phyloP scores from a whole-genome alignment of 2,329 filamentous ascomycete genomes.

The Pezicula neosporulosa region DNA sequence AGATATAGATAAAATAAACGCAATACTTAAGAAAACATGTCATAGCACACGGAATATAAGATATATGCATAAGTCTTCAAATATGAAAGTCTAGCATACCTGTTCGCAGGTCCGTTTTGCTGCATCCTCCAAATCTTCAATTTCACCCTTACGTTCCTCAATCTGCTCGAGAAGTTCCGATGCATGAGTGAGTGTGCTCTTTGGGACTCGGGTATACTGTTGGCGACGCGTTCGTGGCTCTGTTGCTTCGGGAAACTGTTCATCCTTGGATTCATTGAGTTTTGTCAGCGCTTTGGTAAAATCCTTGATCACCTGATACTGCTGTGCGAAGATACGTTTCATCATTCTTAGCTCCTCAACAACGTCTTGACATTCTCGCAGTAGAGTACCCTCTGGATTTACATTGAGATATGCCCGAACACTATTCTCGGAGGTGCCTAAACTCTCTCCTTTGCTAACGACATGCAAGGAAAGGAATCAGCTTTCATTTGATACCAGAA shows the following conservation, averaged over 20 bases:
- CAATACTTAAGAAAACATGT: too few species aligned
- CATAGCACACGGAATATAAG: too few species aligned
- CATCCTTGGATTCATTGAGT: conserved; percentile 24
- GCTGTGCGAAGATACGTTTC: conserved; percentile 31
- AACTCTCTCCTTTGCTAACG: neutral
- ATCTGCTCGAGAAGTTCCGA: conserved; percentile 17
- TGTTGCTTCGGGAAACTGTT: neutral
- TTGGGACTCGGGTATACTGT: conserved; percentile 1
- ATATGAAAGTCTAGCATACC: neutral
- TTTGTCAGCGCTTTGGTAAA: conserved; percentile 6
- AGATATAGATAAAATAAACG: too few species aligned
- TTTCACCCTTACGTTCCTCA: conserved; percentile 17
- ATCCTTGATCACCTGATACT: conserved; percentile 7
- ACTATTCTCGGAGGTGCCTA: neutral
- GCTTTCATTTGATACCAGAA: conserved; percentile 33
- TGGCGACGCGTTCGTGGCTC: neutral
- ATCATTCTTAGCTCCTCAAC: conserved; percentile 42
- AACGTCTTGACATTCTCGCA: conserved; percentile 39
- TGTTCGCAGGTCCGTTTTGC: conserved; percentile 7
- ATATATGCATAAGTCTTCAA: neutral
- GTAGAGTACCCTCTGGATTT: conserved; percentile 34
- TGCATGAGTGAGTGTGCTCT: conserved; percentile 10
- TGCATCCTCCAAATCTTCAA: conserved; percentile 10
- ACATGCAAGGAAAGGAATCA: conserved; percentile 4
- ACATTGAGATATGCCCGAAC: conserved; percentile 32